phyloP scores from a whole-genome alignment of 306 rosid genomes.

The Hippophae gyantsensis region DNA sequence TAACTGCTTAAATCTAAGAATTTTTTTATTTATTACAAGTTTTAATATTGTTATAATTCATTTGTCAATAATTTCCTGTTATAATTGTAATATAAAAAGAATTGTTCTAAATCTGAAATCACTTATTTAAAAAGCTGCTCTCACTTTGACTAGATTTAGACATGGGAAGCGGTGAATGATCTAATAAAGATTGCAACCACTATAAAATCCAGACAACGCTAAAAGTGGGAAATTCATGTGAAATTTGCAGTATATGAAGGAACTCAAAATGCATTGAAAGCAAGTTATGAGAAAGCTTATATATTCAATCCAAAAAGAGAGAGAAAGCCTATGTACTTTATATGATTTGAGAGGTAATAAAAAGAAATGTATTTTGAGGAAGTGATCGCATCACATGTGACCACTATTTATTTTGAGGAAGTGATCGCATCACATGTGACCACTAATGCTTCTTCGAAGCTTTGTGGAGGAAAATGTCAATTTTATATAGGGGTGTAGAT shows the following conservation, averaged over 20 bases:
- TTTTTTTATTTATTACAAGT: no score
- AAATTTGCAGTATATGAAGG: conserved; percentile 4
- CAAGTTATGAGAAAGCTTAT: no score
- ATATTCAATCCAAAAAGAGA: no score
- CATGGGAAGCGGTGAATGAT: conserved; percentile 36
- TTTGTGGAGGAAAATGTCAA: conserved; percentile 24
- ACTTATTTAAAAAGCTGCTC: not conserved
- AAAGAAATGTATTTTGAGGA: not conserved
- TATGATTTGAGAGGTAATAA: no score
- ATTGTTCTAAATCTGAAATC: not conserved
- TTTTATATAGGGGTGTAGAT: conserved; percentile 19
- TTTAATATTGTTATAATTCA: no score
- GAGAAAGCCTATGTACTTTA: no score
- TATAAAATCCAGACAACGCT: not conserved
- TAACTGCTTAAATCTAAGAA: no score
- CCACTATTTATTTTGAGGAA: not conserved
- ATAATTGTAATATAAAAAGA: conserved; percentile 13
- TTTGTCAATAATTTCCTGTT: no score
- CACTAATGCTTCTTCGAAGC: conserved; percentile 21
- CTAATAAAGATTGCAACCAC: conserved; percentile 11
- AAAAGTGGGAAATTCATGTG: conserved; percentile 21
- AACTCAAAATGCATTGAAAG: no score
- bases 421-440: conserved; percentile 18
- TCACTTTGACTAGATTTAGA: conserved; percentile 29
- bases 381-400: conserved; percentile 18